Evolutionary conservation across 352 stramenopile genomes (phyloP).

Genomic region (Globisporangium takayamanum): DNA sequence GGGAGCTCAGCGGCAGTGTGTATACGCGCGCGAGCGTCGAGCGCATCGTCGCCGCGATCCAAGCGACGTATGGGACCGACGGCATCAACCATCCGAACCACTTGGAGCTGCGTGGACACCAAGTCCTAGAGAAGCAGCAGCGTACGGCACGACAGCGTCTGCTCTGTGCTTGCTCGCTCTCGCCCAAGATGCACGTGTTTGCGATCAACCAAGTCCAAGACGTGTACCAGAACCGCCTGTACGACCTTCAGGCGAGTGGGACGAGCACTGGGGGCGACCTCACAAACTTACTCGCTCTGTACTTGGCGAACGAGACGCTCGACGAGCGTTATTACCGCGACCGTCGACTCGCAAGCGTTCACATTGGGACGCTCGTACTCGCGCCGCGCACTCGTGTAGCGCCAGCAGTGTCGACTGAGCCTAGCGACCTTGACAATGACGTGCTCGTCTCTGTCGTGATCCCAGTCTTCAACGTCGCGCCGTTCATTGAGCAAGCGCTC

Average conservation of each 20-base stretch:
- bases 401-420: not conserved
- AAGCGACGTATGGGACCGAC: slow-evolving; percentile 19
- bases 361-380: slow-evolving; percentile 73
- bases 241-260: slow-evolving; percentile 17
- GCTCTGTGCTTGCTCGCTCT: slow-evolving; percentile 36
- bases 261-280: slow-evolving; percentile 23
- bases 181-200: slow-evolving; percentile 67
- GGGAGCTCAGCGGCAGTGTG: slow-evolving; percentile 80
- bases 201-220: slow-evolving; percentile 86
- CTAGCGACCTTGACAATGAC: not conserved
- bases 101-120: slow-evolving; percentile 51
- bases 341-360: slow-evolving; percentile 57
- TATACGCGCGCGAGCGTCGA: slow-evolving; percentile 38
- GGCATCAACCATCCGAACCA: slow-evolving; percentile 53
- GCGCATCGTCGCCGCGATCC: slow-evolving; percentile 26
- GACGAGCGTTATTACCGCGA: slow-evolving; percentile 50
- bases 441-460: slow-evolving; percentile 59
- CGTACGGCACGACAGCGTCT: slow-evolving; percentile 13
- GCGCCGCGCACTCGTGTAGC: not conserved
- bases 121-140: slow-evolving; percentile 25
- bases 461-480: slow-evolving; percentile 56
- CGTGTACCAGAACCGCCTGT: slow-evolving; percentile 67
- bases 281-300: slow-evolving; percentile 22
- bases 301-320: slow-evolving; percentile 31
- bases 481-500: slow-evolving; percentile 37